A percentile compares a stretch with the other conserved stretches of the same genome.
Conservation (phyloP, 306 rosid genomes). For the Arachis stenosperma region DNA sequence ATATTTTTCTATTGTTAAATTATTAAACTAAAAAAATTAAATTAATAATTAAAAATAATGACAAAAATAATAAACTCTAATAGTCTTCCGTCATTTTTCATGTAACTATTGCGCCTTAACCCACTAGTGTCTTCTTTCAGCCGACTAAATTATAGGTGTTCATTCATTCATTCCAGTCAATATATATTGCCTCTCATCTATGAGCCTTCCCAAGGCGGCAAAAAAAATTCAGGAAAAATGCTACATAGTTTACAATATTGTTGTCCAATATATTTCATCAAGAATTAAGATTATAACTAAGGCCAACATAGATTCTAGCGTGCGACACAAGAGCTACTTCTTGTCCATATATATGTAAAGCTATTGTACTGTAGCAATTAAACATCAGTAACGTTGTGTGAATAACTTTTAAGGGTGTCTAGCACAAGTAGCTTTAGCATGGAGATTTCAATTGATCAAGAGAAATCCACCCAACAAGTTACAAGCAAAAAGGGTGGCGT, state of each 20-base stretch:
- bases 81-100: no score
- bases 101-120: no score
- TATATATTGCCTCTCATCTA: not conserved
- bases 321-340: conserved; percentile 22
- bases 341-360: conserved; percentile 32
- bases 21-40: no score
- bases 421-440: conserved; percentile 41
- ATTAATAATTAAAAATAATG: no score
- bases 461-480: conserved; percentile 38
- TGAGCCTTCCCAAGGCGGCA: not conserved
- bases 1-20: no score
- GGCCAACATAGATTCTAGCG: not conserved
- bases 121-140: no score
- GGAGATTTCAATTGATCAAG: conserved; percentile 49
- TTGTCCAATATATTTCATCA: no score
- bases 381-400: conserved; percentile 23
- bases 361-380: conserved; percentile 1
- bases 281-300: conserved; percentile 33
- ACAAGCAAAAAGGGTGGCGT: conserved; percentile 65
- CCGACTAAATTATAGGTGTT: no score
- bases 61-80: no score
- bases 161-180: not conserved
- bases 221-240: not conserved
- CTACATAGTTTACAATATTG: no score
- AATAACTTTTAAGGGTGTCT: not conserved